Evolutionary conservation across 192 early-diverging fungal species (phyloP).

Genomic region (Gaertneriomyces sp.): DNA sequence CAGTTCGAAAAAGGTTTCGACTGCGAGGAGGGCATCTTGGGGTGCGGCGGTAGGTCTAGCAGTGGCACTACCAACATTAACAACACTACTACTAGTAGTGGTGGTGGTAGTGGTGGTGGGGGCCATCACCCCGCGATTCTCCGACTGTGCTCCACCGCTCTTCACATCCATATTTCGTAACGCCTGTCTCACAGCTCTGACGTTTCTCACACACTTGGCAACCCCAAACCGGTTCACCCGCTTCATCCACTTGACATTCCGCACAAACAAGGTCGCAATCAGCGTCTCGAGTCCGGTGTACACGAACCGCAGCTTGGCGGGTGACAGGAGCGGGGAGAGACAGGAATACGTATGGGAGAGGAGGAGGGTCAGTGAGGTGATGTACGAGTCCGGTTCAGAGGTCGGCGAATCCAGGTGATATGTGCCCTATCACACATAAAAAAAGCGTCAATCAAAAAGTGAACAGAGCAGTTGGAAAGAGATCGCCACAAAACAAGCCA

Average conservation of each 20-base stretch:
- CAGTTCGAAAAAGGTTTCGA: conserved; percentile 83
- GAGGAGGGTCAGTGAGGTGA: conserved; percentile 76
- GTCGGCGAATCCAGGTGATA: conserved; percentile 75
- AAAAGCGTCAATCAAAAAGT: neutral
- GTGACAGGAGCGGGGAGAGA: neutral
- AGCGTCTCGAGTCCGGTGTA: conserved; percentile 78
- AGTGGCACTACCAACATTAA: too few relatives aligned
- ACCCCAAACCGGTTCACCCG: conserved; percentile 68
- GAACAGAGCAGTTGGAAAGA: too few relatives aligned
- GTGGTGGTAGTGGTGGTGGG: too few relatives aligned
- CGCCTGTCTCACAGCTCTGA: conserved; percentile 63
- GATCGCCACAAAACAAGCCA: too few relatives aligned
- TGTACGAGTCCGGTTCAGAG: conserved; percentile 83
- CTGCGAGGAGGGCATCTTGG: too few relatives aligned
- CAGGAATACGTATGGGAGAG: conserved; percentile 37
- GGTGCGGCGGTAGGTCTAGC: too few relatives aligned
- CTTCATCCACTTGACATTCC: conserved; percentile 67
- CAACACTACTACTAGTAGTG: too few relatives aligned
- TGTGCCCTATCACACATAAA: conserved; percentile 56
- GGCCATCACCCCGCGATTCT: too few relatives aligned
- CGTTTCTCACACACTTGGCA: conserved; percentile 56
- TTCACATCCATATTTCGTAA: too few relatives aligned
- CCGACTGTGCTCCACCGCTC: too few relatives aligned
- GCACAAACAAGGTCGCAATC: conserved; percentile 65
- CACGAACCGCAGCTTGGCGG: conserved; percentile 53